Percentiles rank a stretch among this genome's conserved stretches.
Evolutionary conservation across 345 rosid genomes (phyloP).

Genomic region (Camelina neglecta): DNA sequence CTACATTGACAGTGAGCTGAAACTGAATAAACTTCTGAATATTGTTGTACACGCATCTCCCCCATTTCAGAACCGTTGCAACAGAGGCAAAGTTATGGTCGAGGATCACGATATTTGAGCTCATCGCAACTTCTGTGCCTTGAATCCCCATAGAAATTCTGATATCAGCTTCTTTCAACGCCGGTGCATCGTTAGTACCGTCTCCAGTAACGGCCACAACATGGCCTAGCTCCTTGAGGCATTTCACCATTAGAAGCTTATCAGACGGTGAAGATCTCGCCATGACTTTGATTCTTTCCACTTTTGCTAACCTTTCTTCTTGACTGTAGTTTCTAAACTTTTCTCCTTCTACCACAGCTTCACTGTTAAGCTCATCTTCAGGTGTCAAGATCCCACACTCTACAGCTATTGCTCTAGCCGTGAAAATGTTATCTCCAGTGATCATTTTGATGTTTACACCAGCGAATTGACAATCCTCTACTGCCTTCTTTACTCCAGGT

Average conservation of each 20-base stretch:
- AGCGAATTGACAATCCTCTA: constrained; percentile 64
- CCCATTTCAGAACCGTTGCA: constrained; percentile 72
- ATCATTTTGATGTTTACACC: constrained; percentile 82
- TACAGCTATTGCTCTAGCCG: constrained; percentile 78
- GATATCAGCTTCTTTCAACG: constrained; percentile 74
- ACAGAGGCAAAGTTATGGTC: constrained; percentile 77
- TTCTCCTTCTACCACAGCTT: constrained; percentile 67
- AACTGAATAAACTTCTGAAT: too few relatives aligned
- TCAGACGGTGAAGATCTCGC: constrained; percentile 80
- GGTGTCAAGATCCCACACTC: constrained; percentile 72
- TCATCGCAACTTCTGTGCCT: constrained; percentile 82
- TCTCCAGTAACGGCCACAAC: constrained; percentile 82
- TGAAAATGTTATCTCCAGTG: constrained; percentile 76
- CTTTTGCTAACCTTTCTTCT: constrained; percentile 52
- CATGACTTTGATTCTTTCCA: constrained; percentile 74
- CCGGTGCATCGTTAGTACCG: constrained; percentile 81
- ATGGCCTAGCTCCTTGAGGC: constrained; percentile 67
- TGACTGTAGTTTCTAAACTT: constrained; percentile 55
- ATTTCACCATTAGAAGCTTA: constrained; percentile 78
- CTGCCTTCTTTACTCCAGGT: constrained; percentile 66
- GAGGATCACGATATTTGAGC: constrained; percentile 77
- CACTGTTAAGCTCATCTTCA: constrained; percentile 36
- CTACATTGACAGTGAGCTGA: too few relatives aligned
- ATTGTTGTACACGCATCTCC: constrained; percentile 45
- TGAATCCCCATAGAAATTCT: constrained; percentile 83